Percentiles rank a stretch among this genome's conserved stretches.
Evolutionary conservation across 108 stramenopile species (phyloP).

Genomic region (Cyclotella cryptica): DNA sequence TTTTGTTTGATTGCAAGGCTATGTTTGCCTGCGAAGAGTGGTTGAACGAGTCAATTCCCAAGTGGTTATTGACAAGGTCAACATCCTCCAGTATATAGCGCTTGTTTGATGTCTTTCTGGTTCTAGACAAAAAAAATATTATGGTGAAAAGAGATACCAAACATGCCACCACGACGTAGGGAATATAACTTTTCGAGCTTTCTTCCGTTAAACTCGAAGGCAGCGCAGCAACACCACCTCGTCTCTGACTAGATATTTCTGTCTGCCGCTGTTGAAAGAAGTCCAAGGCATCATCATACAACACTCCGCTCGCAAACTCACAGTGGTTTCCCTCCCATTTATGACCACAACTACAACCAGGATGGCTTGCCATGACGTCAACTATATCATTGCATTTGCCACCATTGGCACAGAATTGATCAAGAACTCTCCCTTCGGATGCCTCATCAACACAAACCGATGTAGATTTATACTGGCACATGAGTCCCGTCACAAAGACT

Average conservation of each 20-base stretch:
- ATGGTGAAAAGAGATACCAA: background rate
- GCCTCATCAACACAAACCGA: constrained; percentile 17
- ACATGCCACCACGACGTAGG: constrained; percentile 7
- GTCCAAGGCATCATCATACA: constrained; percentile 45
- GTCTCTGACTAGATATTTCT: constrained; percentile 21
- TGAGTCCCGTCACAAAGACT: constrained; percentile 26
- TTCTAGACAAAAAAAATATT: background rate
- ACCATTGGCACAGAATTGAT: constrained; percentile 47
- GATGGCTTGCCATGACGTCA: constrained; percentile 16
- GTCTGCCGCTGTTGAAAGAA: constrained; percentile 27
- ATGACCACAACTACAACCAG: constrained; percentile 33
- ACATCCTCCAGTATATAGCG: background rate
- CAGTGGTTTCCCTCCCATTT: constrained; percentile 46
- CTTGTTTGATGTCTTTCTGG: constrained; percentile 9
- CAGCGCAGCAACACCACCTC: background rate
- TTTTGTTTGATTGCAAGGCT: constrained; percentile 19
- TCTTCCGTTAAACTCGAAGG: background rate
- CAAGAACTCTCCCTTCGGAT: constrained; percentile 1
- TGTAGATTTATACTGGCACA: constrained; percentile 39
- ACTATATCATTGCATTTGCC: constrained; percentile 33
- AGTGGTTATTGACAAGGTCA: background rate
- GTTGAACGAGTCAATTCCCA: background rate
- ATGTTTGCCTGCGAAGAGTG: constrained; percentile 22
- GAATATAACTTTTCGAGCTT: background rate
- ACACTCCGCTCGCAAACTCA: constrained; percentile 29